These are phyloP conservation scores for Zygosaccharomyces bisporus DNA, from an alignment of 805 yeast genomes.

Conservation along the genomic window DNA sequence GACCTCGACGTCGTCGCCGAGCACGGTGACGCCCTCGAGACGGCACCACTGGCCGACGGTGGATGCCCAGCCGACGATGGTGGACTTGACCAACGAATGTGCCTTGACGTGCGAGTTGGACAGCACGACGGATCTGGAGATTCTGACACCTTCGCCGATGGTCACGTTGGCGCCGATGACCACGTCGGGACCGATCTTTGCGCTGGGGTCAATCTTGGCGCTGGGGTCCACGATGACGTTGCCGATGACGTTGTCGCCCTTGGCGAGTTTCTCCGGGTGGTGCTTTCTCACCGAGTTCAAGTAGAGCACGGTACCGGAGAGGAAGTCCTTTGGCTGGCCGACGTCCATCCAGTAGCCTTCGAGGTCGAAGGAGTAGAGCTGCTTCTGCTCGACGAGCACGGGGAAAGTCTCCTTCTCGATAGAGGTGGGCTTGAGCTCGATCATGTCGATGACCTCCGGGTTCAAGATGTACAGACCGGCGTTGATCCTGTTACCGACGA, in stretches of 20 bases:
- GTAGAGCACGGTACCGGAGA: conserved; percentile 92
- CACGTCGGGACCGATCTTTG: conserved; percentile 97
- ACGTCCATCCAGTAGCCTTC: conserved; percentile 99
- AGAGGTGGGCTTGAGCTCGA: conserved; percentile 97
- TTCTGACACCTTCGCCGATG: conserved; percentile 98
- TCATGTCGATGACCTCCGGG: conserved; percentile 95
- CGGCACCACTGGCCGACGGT: conserved; percentile 99
- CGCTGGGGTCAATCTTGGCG: conserved; percentile 86
- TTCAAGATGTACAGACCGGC: conserved; percentile 98
- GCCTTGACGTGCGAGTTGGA: conserved; percentile 89
- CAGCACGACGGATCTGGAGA: conserved; percentile 90
- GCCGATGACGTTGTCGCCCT: conserved; percentile 74
- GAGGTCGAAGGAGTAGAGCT: conserved; percentile 90
- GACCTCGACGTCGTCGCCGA: conserved; percentile 98
- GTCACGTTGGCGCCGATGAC: conserved; percentile 95
- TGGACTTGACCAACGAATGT: conserved; percentile 96
- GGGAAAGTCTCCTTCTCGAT: conserved; percentile 99
- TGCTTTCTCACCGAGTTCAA: conserved; percentile 82
- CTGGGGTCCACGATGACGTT: conserved; percentile 93
- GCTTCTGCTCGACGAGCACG: conserved; percentile 78
- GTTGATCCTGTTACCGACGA: conserved; percentile 98
- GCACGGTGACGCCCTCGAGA: conserved; percentile 93
- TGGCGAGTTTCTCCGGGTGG: conserved; percentile 62
- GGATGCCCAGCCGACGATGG: conserved; percentile 99
- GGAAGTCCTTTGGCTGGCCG: conserved; percentile 99